phyloP scores from a whole-genome alignment of 2,329 filamentous ascomycete species.

The Colletotrichum liriopes region DNA sequence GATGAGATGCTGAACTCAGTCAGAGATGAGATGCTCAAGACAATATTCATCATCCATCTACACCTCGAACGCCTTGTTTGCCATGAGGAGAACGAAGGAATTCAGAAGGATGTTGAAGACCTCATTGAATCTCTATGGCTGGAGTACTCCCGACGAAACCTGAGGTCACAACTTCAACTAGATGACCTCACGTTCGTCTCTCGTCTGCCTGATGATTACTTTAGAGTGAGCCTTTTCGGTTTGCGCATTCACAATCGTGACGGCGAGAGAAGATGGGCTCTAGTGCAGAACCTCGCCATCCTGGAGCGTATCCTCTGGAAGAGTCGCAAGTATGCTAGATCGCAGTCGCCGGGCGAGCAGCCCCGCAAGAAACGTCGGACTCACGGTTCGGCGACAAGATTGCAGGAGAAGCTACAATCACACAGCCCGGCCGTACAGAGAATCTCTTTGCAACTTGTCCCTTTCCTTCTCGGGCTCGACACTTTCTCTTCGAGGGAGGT shows the following conservation, averaged over 20 bases:
- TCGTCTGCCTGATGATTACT: conserved; percentile 60
- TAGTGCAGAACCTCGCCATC: conserved; percentile 72
- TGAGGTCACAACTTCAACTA: conserved; percentile 82
- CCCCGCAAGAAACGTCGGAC: conserved; percentile 68
- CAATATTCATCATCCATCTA: conserved; percentile 76
- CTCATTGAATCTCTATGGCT: conserved; percentile 79
- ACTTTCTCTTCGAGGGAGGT: conserved; percentile 67
- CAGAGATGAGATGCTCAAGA: conserved; percentile 84
- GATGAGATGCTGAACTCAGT: conserved; percentile 74
- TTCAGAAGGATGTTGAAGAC: conserved; percentile 70
- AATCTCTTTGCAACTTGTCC: conserved; percentile 70
- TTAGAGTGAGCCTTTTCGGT: conserved; percentile 66
- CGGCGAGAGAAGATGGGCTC: conserved; percentile 73
- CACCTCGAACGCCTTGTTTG: conserved; percentile 72
- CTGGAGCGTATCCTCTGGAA: conserved; percentile 66
- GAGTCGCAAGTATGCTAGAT: conserved; percentile 45
- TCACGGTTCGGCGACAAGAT: conserved; percentile 59
- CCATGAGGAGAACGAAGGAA: conserved; percentile 57
- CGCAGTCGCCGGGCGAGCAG: conserved; percentile 56
- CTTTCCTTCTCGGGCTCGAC: conserved; percentile 68
- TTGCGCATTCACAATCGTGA: conserved; percentile 68
- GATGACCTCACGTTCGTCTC: conserved; percentile 78
- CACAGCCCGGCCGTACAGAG: conserved; percentile 61
- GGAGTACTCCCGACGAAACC: conserved; percentile 83
- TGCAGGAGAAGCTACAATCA: conserved; percentile 65